Evolutionary conservation across 148 eudicot species (phyloP).

Genomic region (Tetragonia tetragonoides): DNA sequence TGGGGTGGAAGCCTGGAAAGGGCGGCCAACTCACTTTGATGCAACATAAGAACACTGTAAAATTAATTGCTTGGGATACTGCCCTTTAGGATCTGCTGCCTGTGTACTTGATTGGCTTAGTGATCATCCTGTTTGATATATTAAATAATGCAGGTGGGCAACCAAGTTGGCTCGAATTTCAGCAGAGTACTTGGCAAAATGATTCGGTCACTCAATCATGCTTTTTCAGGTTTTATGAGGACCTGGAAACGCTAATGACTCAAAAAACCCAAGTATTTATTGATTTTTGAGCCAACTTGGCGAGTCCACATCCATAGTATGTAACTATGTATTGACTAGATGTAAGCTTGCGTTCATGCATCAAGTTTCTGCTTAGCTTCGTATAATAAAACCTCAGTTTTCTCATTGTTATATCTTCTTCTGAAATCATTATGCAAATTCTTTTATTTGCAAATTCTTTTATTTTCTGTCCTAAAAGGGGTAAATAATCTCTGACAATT

Average conservation of each 20-base stretch:
- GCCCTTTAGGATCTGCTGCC: slow-evolving; percentile 4
- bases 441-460: background rate
- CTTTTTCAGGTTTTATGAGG: slow-evolving; percentile 60
- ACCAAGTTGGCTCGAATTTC: slow-evolving; percentile 76
- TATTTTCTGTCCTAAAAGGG: too few species aligned
- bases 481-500: background rate
- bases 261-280: slow-evolving; percentile 33
- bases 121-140: slow-evolving; percentile 38
- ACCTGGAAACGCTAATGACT: slow-evolving; percentile 52
- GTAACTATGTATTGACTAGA: background rate
- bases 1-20: background rate
- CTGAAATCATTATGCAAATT: background rate
- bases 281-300: slow-evolving; percentile 72
- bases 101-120: slow-evolving; percentile 14
- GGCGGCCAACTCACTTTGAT: background rate
- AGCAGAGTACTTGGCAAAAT: slow-evolving; percentile 58
- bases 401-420: too few species aligned
- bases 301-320: slow-evolving; percentile 37
- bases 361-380: background rate
- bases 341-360: background rate
- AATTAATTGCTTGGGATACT: background rate
- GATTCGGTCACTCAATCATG: slow-evolving; percentile 51
- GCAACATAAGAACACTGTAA: background rate
- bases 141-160: slow-evolving; percentile 61
- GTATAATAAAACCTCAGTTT: background rate